Conservation (phyloP, 108 stramenopile genomes). For the Schizochytrium sp. region DNA sequence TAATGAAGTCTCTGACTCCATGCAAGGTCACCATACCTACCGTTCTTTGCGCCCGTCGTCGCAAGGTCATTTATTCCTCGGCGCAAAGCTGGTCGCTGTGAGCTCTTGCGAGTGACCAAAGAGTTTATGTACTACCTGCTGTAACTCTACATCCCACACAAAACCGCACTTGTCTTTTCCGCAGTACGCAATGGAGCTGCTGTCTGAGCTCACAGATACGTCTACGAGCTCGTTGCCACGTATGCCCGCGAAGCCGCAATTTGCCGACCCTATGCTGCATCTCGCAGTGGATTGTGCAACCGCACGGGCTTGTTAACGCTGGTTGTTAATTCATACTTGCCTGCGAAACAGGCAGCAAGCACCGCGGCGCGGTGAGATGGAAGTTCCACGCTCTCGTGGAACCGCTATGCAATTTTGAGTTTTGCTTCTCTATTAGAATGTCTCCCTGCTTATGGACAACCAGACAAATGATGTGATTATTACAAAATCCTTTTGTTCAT, state of each 20-base stretch:
- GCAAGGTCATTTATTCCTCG: neutral
- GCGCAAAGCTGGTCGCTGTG: neutral
- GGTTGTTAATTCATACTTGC: neutral
- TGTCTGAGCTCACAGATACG: neutral
- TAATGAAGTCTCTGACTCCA: too few relatives aligned
- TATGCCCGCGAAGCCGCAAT: neutral
- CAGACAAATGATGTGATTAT: too few relatives aligned
- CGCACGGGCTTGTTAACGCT: constrained; percentile 23
- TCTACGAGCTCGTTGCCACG: constrained; percentile 2
- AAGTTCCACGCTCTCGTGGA: constrained; percentile 1
- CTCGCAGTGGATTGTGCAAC: neutral
- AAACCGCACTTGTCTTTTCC: constrained; percentile 32
- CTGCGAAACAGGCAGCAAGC: constrained; percentile 14
- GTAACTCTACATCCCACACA: constrained; percentile 31
- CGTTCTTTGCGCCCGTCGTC: too few relatives aligned
- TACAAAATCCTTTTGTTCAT: too few relatives aligned
- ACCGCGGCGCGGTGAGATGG: neutral
- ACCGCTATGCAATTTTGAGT: neutral
- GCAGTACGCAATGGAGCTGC: constrained; percentile 7
- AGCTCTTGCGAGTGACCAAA: neutral
- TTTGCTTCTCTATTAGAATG: neutral
- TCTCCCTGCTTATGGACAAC: neutral
- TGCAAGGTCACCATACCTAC: too few relatives aligned
- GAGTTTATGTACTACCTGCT: neutral
- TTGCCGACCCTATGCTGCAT: neutral